Conservation (phyloP, 352 stramenopile species). For the Phytophthora nicotianae region DNA sequence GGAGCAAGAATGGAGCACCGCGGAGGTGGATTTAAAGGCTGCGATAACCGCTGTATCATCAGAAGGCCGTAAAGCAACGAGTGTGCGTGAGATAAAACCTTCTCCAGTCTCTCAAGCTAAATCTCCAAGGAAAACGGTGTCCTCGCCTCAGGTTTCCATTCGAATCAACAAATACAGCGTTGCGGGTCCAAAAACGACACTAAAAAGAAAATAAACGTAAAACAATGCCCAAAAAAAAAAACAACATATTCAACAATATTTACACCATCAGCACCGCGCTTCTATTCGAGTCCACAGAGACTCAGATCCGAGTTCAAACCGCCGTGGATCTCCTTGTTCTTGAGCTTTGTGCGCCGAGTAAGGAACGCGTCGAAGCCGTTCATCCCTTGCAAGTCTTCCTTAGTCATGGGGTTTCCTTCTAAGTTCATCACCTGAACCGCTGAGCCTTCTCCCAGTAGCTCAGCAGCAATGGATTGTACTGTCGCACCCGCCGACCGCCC, state of each 20-base stretch:
- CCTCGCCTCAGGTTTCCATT: constrained; percentile 19
- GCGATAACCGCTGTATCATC: constrained; percentile 16
- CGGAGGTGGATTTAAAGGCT: constrained; percentile 27
- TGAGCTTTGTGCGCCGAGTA: constrained; percentile 72
- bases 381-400: constrained; percentile 80
- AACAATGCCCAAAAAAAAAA: constrained; percentile 7
- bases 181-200: constrained; percentile 2
- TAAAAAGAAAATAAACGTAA: constrained; percentile 19
- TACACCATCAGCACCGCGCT: constrained; percentile 1
- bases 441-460: constrained; percentile 57
- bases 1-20: constrained; percentile 29
- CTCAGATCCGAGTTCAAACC: constrained; percentile 80
- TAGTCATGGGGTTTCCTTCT: constrained; percentile 81
- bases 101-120: not conserved
- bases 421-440: constrained; percentile 85
- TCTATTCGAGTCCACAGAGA: constrained; percentile 79
- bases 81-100: not conserved
- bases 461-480: constrained; percentile 56
- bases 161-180: constrained; percentile 29
- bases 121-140: constrained; percentile 1
- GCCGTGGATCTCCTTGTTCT: constrained; percentile 89
- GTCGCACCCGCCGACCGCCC: constrained; percentile 19
- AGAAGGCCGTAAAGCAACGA: not conserved
- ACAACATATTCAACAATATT: constrained; percentile 18
- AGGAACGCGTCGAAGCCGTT: constrained; percentile 79